phyloP scores from a whole-genome alignment of 225 moss, liverwort and hornwort species.

The Takakia lepidozioides region DNA sequence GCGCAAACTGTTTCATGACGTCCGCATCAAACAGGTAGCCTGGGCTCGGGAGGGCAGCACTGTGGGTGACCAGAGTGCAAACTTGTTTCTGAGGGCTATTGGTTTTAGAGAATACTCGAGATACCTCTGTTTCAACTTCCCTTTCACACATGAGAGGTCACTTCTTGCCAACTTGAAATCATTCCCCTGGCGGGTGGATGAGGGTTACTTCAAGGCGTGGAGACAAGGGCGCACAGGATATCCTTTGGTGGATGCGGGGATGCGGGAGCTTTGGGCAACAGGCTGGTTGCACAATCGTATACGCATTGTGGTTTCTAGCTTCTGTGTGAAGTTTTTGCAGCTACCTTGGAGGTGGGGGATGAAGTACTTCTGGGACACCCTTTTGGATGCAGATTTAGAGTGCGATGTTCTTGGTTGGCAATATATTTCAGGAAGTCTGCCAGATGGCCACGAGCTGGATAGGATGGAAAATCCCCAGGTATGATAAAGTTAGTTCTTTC shows the following conservation, averaged over 20 bases:
- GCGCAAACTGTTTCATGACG: slow-evolving; percentile 48
- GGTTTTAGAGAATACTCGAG: slow-evolving; percentile 59
- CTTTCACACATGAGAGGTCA: slow-evolving; percentile 55
- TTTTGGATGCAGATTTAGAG: slow-evolving; percentile 51
- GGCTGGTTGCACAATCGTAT: slow-evolving; percentile 56
- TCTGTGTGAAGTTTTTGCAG: slow-evolving; percentile 52
- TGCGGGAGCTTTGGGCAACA: slow-evolving; percentile 59
- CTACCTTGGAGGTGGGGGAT: slow-evolving; percentile 70
- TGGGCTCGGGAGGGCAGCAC: slow-evolving; percentile 35
- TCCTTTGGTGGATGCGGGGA: slow-evolving; percentile 54
- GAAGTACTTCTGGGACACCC: slow-evolving; percentile 62
- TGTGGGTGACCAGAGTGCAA: slow-evolving; percentile 32
- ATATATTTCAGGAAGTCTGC: slow-evolving; percentile 55
- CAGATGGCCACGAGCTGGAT: slow-evolving; percentile 57
- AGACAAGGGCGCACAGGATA: slow-evolving; percentile 59
- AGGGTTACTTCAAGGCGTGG: slow-evolving; percentile 46
- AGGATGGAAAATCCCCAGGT: slow-evolving; percentile 63
- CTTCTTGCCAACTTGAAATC: slow-evolving; percentile 54
- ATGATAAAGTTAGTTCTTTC: no score
- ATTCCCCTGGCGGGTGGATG: slow-evolving; percentile 46
- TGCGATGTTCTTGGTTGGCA: slow-evolving; percentile 64
- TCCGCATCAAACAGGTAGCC: slow-evolving; percentile 29
- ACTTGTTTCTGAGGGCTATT: slow-evolving; percentile 39
- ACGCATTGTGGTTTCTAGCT: slow-evolving; percentile 47
- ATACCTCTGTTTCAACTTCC: slow-evolving; percentile 56